Evolutionary conservation across 768 basidiomycete species (phyloP).

Genomic region (Podaxis pistillaris): DNA sequence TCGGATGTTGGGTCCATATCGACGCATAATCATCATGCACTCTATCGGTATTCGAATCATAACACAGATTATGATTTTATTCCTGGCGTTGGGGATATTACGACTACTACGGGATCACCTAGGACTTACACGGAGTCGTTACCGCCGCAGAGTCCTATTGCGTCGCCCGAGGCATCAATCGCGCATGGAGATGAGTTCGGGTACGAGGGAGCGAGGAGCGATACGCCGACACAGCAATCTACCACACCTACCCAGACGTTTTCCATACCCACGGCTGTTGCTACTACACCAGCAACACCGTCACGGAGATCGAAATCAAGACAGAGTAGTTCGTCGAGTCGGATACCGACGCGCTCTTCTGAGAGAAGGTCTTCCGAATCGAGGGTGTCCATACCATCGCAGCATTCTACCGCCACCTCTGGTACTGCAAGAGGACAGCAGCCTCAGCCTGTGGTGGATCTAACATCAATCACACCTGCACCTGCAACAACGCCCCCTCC

Average conservation of each 20-base stretch:
- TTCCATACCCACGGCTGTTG: constrained; percentile 31
- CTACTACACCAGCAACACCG: constrained; percentile 39
- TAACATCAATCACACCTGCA: constrained; percentile 10
- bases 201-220: not conserved
- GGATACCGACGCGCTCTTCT: constrained; percentile 40
- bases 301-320: constrained; percentile 31
- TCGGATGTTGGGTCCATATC: constrained; percentile 39
- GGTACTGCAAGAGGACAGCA: not conserved
- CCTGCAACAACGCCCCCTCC: constrained; percentile 29
- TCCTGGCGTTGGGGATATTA: constrained; percentile 24
- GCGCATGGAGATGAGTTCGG: not conserved
- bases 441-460: constrained; percentile 25
- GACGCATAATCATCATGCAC: constrained; percentile 11
- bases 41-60: constrained; percentile 23
- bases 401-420: constrained; percentile 18
- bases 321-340: constrained; percentile 31
- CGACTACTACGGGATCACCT: constrained; percentile 12
- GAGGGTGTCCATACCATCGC: constrained; percentile 42
- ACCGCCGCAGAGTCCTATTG: constrained; percentile 7
- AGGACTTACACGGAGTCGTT: constrained; percentile 9
- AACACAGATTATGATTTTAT: constrained; percentile 25
- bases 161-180: not conserved
- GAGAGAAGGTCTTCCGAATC: constrained; percentile 47
- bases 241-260: constrained; percentile 4
- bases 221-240: constrained; percentile 6